Conservation (phyloP, 2,329 filamentous ascomycete species). For the Trichoderma simmonsii region DNA sequence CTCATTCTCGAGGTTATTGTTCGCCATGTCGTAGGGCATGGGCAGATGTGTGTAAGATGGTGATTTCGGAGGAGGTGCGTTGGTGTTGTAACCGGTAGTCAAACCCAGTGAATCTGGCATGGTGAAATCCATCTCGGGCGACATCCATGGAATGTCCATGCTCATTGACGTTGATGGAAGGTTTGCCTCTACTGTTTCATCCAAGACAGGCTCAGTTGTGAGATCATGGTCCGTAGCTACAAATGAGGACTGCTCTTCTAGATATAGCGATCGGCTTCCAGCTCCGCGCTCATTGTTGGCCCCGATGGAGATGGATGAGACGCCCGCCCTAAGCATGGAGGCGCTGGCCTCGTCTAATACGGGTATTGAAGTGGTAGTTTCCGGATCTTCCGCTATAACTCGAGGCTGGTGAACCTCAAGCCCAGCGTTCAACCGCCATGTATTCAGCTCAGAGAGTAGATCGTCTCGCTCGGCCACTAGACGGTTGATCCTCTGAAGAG, state of each 20-base stretch:
- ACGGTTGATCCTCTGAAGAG: slow-evolving; percentile 21
- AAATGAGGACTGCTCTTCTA: slow-evolving; percentile 3
- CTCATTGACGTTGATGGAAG: not conserved
- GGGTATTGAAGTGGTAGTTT: not conserved
- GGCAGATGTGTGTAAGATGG: not conserved
- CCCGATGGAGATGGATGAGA: not conserved
- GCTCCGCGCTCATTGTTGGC: not conserved
- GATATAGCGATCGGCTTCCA: not conserved
- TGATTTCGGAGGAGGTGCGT: not conserved
- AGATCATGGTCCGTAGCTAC: not conserved
- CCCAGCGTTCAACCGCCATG: slow-evolving; percentile 21
- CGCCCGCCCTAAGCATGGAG: not conserved
- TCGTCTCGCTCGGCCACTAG: slow-evolving; percentile 30
- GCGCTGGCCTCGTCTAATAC: not conserved
- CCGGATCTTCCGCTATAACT: not conserved
- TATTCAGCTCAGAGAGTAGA: slow-evolving; percentile 30
- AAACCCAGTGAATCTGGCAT: not conserved
- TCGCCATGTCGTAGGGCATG: not conserved
- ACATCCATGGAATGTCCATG: slow-evolving; percentile 7
- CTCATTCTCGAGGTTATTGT: not conserved
- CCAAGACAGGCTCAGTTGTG: not conserved
- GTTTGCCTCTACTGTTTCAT: not conserved
- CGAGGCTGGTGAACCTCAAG: slow-evolving; percentile 5
- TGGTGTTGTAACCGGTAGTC: not conserved
- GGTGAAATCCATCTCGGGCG: not conserved